Base-by-base conservation (phyloP, 495 filamentous ascomycete genomes). In the Neurospora sp. region DNA sequence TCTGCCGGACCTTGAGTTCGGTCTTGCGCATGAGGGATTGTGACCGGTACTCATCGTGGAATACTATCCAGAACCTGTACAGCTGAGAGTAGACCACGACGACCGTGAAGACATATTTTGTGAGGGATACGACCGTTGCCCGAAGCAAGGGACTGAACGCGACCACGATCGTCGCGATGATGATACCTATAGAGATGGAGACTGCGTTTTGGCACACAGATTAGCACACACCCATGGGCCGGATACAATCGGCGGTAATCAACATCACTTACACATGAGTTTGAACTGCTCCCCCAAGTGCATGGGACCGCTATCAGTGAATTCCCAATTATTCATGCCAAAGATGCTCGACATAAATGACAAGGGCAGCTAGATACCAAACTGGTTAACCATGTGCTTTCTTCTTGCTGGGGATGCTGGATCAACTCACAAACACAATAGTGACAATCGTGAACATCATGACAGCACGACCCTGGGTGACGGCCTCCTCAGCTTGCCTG, bases 381-480 rank as follows among this genome's bases (percentile, higher is more conserved):
- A 72, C 41, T 35, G 23, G 41, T 71, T 9, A 44, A 54, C 6
- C 12, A 23, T 38, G 37, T 11, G 31, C 20, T 31, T 18, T n/a
- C 8, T 49, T 18, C 10, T 49, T 0, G n/a, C 9, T 2, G 9
- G 4, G 9, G n/a, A 11, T 23, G 4, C 4, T 49, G 1, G 4
- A 23, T 49, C 44, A 12, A 76, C 82, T 77, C 71, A 86, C 81
- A 71, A 86, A 86, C 5, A 91, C 84, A 49, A 91, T 89, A 3
- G 88, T 90, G 74, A 91, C 85, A 18, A 91, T 83, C 0, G 90
- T 91, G 72, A 91, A 91, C 0, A 90, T 84, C 88, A 91, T 89
- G 41, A 91, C 85, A 6, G 88, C 84, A 37, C 85, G 82, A 0
- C 87, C 87, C 74, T 92, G 89, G 23, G 83, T 84, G 16, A 88